These are phyloP conservation scores for Xylariaceae sp. DNA, from an alignment of 2,329 filamentous ascomycete species.

Conservation along the genomic window DNA sequence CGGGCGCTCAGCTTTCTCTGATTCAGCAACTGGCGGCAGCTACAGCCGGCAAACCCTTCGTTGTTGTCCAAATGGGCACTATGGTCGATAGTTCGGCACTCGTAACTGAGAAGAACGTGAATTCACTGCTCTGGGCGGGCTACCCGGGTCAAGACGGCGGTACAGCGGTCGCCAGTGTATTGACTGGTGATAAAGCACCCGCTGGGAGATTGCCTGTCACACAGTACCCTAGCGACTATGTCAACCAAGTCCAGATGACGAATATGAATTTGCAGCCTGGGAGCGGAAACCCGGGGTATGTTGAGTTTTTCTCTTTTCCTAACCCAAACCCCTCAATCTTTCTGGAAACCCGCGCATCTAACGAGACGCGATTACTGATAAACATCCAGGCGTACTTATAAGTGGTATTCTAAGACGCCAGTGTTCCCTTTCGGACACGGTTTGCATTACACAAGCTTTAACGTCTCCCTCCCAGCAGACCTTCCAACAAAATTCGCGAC, in stretches of 20 bases:
- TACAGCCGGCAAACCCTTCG: conserved; percentile 52
- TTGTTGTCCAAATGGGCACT: conserved; percentile 58
- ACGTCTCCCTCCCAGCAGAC: conserved; percentile 31
- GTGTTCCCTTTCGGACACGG: conserved; percentile 62
- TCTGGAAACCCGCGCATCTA: background rate
- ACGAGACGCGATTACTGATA: background rate
- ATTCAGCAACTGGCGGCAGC: conserved; percentile 53
- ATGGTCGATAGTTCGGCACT: conserved; percentile 59
- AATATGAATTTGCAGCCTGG: conserved; percentile 62
- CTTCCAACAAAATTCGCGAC: conserved; percentile 37
- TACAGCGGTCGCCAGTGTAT: conserved; percentile 58
- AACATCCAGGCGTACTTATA: conserved; percentile 55
- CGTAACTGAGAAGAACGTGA: conserved; percentile 54
- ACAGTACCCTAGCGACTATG: conserved; percentile 61
- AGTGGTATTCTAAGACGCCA: conserved; percentile 60
- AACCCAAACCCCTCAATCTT: background rate
- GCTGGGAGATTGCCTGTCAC: conserved; percentile 63
- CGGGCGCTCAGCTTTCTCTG: conserved; percentile 56
- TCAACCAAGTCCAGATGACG: conserved; percentile 57
- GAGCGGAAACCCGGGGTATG: conserved; percentile 51
- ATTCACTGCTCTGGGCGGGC: conserved; percentile 62
- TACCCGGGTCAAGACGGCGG: conserved; percentile 68
- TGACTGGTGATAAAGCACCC: conserved; percentile 57
- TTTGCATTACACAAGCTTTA: conserved; percentile 64
- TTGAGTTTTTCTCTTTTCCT: background rate